Evolutionary conservation across 345 rosid genomes (phyloP), one percentile per base, ranked within the genome.

Genomic region (Linum usitatissimum): DNA sequence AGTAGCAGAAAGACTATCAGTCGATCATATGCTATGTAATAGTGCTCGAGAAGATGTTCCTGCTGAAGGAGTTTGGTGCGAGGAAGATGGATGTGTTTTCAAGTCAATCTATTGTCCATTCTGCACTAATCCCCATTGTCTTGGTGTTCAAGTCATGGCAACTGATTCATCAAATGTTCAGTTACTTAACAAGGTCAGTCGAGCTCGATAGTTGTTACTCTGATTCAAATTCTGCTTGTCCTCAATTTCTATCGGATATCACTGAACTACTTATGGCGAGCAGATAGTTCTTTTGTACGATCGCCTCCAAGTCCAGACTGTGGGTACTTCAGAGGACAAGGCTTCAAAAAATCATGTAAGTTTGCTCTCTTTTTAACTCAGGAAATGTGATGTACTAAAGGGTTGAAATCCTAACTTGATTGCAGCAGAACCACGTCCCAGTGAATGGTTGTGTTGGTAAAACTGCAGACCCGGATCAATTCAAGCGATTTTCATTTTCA

Each of bases 21-120:
- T 92, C 64, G 68, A 87, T 76, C 87, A 72, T 59, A 76, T 71
- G 63, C 77, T 88, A 55, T 70, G 65, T 72, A 66, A 51, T 57
- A 78, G 66, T 51, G 28, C 48, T 68, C 48, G n/a, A 65, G 73
- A 62, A 67, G 81, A 75, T 68, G 66, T 68, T 34, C 65, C 62
- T 36, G 78, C 75, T 39, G 73, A 68, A 64, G 88, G 91, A 60
- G 69, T 84, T 64, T 92, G 95, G 98, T 75, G 76, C 45, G 74
- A 85, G 74, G 83, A 89, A 78, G 98, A 92, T 76, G 96, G 96
- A 19, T 92, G 96, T 73, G 96, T 89, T 64, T 91, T 80, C 82
- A 82, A 73, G 64, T 79, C 80, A 39, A 73, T 88, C 57, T 80
- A 65, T 66, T 89, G 98, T 70, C 93, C 98, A 57, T 92, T 81